Evolutionary conservation across 192 early-diverging fungal genomes (phyloP).

Genomic region (Thoreauomyces humboldtii): DNA sequence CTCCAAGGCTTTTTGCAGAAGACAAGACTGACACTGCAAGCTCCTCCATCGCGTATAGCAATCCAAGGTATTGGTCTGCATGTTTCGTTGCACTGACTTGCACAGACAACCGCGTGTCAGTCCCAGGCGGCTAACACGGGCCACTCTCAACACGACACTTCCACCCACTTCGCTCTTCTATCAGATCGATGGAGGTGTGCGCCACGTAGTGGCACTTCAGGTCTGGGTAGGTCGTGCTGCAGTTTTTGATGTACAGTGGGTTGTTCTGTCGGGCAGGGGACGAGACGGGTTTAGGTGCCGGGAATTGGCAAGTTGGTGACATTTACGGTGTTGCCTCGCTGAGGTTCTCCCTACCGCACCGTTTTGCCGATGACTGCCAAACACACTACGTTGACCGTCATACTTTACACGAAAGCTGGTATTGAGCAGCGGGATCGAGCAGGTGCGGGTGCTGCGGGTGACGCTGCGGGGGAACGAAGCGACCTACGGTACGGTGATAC

Average conservation of each 20-base stretch:
- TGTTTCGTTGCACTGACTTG: conserved; percentile 63
- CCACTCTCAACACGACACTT: no score
- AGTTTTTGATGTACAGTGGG: conserved; percentile 81
- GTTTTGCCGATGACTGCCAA: conserved; percentile 42
- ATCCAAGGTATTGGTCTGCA: conserved; percentile 81
- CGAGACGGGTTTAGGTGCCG: neutral
- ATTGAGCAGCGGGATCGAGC: conserved; percentile 10
- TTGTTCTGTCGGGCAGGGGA: conserved; percentile 61
- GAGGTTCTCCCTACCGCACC: conserved; percentile 13
- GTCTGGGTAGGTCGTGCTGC: conserved; percentile 68
- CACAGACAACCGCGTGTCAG: no score
- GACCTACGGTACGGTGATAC: no score
- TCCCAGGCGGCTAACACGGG: no score
- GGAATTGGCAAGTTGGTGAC: neutral
- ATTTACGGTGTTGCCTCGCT: no score
- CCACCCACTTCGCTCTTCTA: conserved; percentile 75
- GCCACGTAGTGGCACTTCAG: conserved; percentile 88
- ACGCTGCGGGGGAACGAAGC: no score
- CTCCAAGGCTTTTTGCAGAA: no score
- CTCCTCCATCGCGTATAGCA: conserved; percentile 87
- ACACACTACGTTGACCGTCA: conserved; percentile 33
- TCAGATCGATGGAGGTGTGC: conserved; percentile 87
- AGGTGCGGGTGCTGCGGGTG: no score
- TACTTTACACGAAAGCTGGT: no score
- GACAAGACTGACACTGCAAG: conserved; percentile 76